A percentile compares a stretch with the other conserved stretches of the same genome.
phyloP scores from a whole-genome alignment of 306 rosid species.

The Dicorynia guianensis region DNA sequence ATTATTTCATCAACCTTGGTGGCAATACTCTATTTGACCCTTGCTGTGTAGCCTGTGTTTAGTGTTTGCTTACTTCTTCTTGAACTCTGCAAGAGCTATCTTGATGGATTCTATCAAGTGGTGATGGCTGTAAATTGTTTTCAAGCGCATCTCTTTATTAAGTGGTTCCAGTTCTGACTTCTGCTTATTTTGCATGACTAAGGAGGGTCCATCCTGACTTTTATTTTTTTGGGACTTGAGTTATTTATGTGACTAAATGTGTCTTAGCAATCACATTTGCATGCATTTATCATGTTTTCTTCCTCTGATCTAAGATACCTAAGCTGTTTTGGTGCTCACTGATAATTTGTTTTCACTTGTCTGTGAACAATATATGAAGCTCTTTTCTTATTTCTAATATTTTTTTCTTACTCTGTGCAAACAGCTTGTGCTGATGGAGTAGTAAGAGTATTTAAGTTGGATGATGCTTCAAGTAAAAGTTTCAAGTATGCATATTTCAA shows the following conservation, averaged over 20 bases:
- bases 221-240: neutral
- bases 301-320: slow-evolving; percentile 16
- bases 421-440: slow-evolving; percentile 98
- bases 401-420: slow-evolving; percentile 27
- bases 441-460: slow-evolving; percentile 91
- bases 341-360: slow-evolving; percentile 27
- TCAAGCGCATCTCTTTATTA: neutral
- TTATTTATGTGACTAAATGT: neutral
- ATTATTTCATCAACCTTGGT: slow-evolving; percentile 12
- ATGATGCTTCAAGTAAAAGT: slow-evolving; percentile 92
- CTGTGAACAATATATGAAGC: slow-evolving; percentile 6
- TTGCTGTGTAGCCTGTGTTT: too few species aligned
- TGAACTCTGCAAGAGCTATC: neutral
- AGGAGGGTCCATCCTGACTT: neutral
- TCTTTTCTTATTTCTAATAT: slow-evolving; percentile 24
- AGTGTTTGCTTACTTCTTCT: neutral
- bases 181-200: slow-evolving; percentile 9
- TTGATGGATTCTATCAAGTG: neutral
- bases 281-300: slow-evolving; percentile 28
- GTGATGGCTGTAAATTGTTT: slow-evolving; percentile 1
- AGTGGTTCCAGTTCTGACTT: neutral
- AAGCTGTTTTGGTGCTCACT: slow-evolving; percentile 8
- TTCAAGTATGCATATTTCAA: slow-evolving; percentile 75
- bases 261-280: slow-evolving; percentile 16
- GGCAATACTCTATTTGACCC: slow-evolving; percentile 17